phyloP scores from a whole-genome alignment of 768 basidiomycete genomes.

The Daedaleopsis nitida region DNA sequence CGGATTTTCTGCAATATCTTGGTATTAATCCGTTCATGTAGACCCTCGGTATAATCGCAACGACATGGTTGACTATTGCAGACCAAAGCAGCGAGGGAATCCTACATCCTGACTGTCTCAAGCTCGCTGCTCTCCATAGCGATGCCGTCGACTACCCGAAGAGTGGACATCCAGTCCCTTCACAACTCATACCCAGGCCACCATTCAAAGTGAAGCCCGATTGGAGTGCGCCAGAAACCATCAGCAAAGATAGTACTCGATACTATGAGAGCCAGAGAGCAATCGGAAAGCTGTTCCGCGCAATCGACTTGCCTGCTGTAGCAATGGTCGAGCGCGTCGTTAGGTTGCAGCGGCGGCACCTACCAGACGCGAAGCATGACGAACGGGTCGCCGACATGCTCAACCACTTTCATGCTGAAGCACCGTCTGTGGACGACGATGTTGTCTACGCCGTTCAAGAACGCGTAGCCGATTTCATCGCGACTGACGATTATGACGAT shows the following conservation, averaged over 20 bases:
- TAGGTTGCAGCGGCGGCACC: slow-evolving; percentile 23
- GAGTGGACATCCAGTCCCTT: slow-evolving; percentile 39
- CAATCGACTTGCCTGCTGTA: slow-evolving; percentile 52
- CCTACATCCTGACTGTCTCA: slow-evolving; percentile 52
- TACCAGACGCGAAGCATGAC: slow-evolving; percentile 18
- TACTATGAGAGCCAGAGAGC: slow-evolving; percentile 58
- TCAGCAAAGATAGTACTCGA: slow-evolving; percentile 26
- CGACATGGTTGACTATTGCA: slow-evolving; percentile 65
- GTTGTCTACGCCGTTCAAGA: slow-evolving; percentile 19
- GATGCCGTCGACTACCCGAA: slow-evolving; percentile 71
- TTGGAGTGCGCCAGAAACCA: slow-evolving; percentile 67
- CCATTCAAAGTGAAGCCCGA: slow-evolving; percentile 48
- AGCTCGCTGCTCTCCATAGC: slow-evolving; percentile 58
- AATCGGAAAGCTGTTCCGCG: slow-evolving; percentile 65
- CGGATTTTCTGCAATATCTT: too few relatives aligned
- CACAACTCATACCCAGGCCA: slow-evolving; percentile 45
- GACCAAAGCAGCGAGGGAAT: slow-evolving; percentile 53
- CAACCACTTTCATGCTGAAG: slow-evolving; percentile 9
- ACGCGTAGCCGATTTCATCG: slow-evolving; percentile 28
- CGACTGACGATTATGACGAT: slow-evolving; percentile 8
- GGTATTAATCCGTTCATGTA: slow-evolving; percentile 21
- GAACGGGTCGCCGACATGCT: slow-evolving; percentile 34
- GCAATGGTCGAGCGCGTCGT: slow-evolving; percentile 14
- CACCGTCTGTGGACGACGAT: slow-evolving; percentile 10
- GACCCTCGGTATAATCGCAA: slow-evolving; percentile 64